These are phyloP conservation scores for Rosa lucieae DNA, from an alignment of 306 rosid genomes.

Conservation along the genomic window DNA sequence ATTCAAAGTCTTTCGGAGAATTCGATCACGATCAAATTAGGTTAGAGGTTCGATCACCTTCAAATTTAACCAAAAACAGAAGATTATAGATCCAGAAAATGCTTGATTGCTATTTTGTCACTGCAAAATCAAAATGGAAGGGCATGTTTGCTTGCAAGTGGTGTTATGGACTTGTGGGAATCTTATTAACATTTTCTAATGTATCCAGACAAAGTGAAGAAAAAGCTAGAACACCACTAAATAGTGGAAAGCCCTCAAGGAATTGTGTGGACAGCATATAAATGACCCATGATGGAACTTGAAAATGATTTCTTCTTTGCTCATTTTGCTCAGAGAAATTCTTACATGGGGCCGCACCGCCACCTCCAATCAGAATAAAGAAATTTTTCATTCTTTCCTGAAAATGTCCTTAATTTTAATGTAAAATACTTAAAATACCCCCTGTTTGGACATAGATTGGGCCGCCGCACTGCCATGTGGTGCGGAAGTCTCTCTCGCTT, in stretches of 20 bases:
- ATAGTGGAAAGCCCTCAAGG: slow-evolving; percentile 14
- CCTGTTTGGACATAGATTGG: no score
- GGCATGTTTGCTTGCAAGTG: background rate
- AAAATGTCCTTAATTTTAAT: no score
- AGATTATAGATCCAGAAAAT: background rate
- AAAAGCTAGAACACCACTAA: slow-evolving; percentile 6
- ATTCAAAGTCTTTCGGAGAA: no score
- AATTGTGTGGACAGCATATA: background rate
- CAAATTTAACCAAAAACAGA: background rate
- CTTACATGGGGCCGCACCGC: no score
- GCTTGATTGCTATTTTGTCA: slow-evolving; percentile 8
- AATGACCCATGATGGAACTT: slow-evolving; percentile 2
- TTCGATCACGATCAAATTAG: no score
- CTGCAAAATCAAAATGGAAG: background rate
- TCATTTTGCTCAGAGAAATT: background rate
- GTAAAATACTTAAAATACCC: no score
- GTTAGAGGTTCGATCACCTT: background rate
- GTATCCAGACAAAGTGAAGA: background rate
- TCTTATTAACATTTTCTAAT: slow-evolving; percentile 3
- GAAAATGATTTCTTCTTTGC: slow-evolving; percentile 4
- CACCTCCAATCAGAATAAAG: no score
- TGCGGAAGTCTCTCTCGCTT: no score
- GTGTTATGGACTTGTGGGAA: background rate
- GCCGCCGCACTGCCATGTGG: no score
- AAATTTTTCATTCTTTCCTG: no score